Evolutionary conservation across 371 early-diverging fungal genomes (phyloP), one percentile per base, ranked within the genome.

Genomic region (Apophysomyces trapeziformis): DNA sequence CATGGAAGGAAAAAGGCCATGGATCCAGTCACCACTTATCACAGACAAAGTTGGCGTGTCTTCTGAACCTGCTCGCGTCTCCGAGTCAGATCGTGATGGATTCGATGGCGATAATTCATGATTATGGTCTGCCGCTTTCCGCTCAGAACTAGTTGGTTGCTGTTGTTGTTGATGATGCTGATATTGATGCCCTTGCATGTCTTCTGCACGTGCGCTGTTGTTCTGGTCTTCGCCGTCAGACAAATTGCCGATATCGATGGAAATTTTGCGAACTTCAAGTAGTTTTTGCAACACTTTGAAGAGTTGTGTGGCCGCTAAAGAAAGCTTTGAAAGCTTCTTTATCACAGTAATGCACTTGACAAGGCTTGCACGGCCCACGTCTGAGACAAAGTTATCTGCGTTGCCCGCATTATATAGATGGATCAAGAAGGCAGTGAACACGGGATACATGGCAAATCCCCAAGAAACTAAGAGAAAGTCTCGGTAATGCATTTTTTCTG

Each of bases 361-460:
- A 16, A 80, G 65, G 60, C 75, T 70, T 1, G 63, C 43, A 39
- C 72, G 79, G 0, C 79, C 74, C 6, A 71, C 69, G 35, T 77
- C 78, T 1, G 76, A 65, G 6, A 74, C 72, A 37, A 74, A 71
- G 35, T 64, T 61, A 37, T 78, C 79, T 0, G 71, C 41, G 43
- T 75, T 73, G 1, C 69, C 57, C 5, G 80, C 77, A 60, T 76
- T 80, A 65, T 77, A 70, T 35, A 83, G 72, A 45, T 83, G 83
- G 37, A 83, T 77, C 32, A 83, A 44, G 0, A 74, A 64, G 0
- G 81, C 81, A 0, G 79, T 77, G 38, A 85, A 85, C 5, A 80
- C 71, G 16, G 79, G 78, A 57, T 85, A 84, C 11, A 87, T 70
- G n/a, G 84, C 68, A 64, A 83, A 79, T 44, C 77, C 85, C 74